Evolutionary conservation across 805 yeast genomes (phyloP), one percentile per base, ranked within the genome.

Genomic region (Candida morakotiae): DNA sequence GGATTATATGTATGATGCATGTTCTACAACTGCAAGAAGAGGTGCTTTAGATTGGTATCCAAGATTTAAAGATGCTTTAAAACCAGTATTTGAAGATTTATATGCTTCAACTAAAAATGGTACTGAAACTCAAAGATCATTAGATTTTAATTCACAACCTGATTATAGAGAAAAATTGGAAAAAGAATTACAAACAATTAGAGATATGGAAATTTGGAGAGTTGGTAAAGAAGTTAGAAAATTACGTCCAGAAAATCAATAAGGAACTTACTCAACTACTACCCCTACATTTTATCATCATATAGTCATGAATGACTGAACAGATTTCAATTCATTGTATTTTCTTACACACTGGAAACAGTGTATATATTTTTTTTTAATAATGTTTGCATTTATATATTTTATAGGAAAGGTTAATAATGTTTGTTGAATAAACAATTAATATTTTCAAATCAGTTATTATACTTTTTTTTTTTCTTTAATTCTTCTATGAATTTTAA

Each of bases 1-100:
- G 98, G 98, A 93, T 75, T 93, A 93, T 91, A 93, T 93, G 98
- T 93, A 93, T 82, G 98, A 93, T 67, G 98, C 98, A 60, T 93
- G 98, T 76, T 93, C 98, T 54, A 93, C 98, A 64, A 93, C 98
- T 54, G 98, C 98, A 61, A 88, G 98, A 81, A 87, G 98, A 78
- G 98, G 98, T 81, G 98, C 98, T 66, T 81, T 93, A 60, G 98
- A 93, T 79, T 93, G 98, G 98, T 91, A 93, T 79, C 98, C 98
- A 71, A 76, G 84, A 71, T 93, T 93, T 88, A 89, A 89, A 81
- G 91, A 87, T 56, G 96, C 97, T 63, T 80, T 93, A 73, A 93
- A 93, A 79, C 98, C 98, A 61, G 97, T 93, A 44, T 93, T 93
- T 81, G 79, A 85, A 71, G 95, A 93, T 64, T 80, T 93, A 62